Evolutionary conservation across 2,329 filamentous ascomycete genomes (phyloP), one percentile per base, ranked within the genome.

Genomic region (Aspergillus felis): DNA sequence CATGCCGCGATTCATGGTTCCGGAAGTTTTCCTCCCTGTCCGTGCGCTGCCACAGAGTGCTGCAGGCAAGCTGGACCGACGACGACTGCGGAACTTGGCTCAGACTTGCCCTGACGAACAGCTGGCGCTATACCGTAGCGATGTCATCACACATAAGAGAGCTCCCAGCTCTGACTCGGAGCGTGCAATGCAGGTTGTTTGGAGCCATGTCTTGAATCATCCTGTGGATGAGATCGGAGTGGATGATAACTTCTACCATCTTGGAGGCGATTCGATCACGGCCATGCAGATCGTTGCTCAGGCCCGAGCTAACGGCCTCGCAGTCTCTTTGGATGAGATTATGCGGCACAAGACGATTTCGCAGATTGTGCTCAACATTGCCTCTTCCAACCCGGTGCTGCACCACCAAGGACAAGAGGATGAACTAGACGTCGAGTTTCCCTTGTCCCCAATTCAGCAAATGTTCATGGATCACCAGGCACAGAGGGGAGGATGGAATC

Each of bases 51-150:
- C 66, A 5, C 35, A 60, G 27, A 51, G 55, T 29, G 51, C 57
- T 14, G 59, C 62, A n/a, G 64, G 66, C n/a, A 68, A 68, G 57
- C 57, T 52, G 12, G 65, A 67, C 50, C 60, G 64, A 25, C 63
- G 62, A 46, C 46, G 44, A 35, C 62, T 64, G 12, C 55, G 60
- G 35, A 46, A 57, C 17, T 20, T 44, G 17, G 41, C 41, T n/a
- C 10, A 20, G 17, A 17, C 41, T 5, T 44, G 41, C 41, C 20
- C 41, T 7, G 17, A 17, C 1, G 41, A 44, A n/a, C 41, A 44
- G 17, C 10, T 44, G 17, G 41, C 41, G 12, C 17, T 44, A 44
- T 44, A 44, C 20, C 41, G 41, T 20, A 44, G 41, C 41, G 17
- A 44, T n/a, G 41, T n/a, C 2, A 20, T 20, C 41, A 44, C 8